Conservation (phyloP, 2,329 filamentous ascomycete species). For the Hortaea sp. region DNA sequence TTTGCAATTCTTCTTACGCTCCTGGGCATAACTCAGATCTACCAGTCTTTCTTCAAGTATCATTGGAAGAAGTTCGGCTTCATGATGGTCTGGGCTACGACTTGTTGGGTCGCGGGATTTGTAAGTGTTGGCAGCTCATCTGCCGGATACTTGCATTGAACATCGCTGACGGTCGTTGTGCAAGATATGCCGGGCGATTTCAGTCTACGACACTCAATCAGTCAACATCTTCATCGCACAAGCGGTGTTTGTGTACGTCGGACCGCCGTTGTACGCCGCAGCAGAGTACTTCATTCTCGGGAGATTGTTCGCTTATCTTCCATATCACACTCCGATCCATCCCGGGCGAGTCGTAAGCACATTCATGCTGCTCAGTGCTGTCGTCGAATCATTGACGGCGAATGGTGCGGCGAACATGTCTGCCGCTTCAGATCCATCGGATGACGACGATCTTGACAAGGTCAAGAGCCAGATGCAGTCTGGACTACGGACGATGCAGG, state of each 20-base stretch:
- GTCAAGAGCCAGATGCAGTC: too few species aligned
- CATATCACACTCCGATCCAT: slow-evolving; percentile 48
- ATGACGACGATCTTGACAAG: too few species aligned
- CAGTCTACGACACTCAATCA: slow-evolving; percentile 41
- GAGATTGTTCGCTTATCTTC: slow-evolving; percentile 51
- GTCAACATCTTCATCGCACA: slow-evolving; percentile 31
- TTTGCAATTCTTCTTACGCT: too few species aligned
- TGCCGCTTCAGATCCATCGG: too few species aligned
- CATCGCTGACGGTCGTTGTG: neutral
- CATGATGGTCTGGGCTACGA: too few species aligned
- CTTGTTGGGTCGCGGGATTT: too few species aligned
- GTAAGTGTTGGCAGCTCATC: neutral
- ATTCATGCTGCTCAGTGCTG: slow-evolving; percentile 43
- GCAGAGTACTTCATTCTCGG: slow-evolving; percentile 54
- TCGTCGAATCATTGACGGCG: slow-evolving; percentile 43
- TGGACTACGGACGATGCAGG: too few species aligned
- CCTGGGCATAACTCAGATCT: too few species aligned
- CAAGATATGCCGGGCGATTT: slow-evolving; percentile 39
- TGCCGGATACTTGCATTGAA: neutral
- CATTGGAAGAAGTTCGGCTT: too few species aligned
- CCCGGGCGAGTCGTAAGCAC: slow-evolving; percentile 50
- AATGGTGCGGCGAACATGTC: slow-evolving; percentile 32
- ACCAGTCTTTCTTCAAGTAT: too few species aligned
- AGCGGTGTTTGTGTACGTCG: slow-evolving; percentile 30
- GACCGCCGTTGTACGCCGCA: slow-evolving; percentile 48